phyloP scores from a whole-genome alignment of 192 early-diverging fungal species.

The Podila verticillata region DNA sequence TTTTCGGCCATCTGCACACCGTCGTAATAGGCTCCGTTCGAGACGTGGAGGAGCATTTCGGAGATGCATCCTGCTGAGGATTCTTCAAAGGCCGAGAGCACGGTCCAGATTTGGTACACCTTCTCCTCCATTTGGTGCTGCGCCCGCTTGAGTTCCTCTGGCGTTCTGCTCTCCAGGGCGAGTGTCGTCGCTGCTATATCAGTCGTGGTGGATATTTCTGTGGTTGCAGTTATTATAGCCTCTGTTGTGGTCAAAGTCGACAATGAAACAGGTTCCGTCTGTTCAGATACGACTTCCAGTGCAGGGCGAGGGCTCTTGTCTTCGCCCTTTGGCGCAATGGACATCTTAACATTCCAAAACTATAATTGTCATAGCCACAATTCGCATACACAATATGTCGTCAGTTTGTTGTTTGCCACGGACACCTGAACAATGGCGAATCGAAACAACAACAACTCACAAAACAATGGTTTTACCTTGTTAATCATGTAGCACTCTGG shows the following conservation, averaged over 20 bases:
- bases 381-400: not conserved
- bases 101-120: slow-evolving; percentile 88
- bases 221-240: not conserved
- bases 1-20: slow-evolving; percentile 84
- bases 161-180: slow-evolving; percentile 25
- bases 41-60: slow-evolving; percentile 92
- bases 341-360: slow-evolving; percentile 73
- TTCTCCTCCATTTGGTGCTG: slow-evolving; percentile 86
- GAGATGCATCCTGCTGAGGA: slow-evolving; percentile 96
- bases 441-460: not conserved
- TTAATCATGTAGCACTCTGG: slow-evolving; percentile 99
- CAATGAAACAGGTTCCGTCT: not conserved
- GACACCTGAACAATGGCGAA: too few relatives aligned
- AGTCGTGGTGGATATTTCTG: not conserved
- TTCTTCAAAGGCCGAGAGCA: slow-evolving; percentile 96
- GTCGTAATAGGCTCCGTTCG: slow-evolving; percentile 83
- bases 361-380: slow-evolving; percentile 18
- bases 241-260: not conserved
- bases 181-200: not conserved
- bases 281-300: not conserved
- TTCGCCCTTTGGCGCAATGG: slow-evolving; percentile 16
- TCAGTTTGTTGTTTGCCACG: not conserved
- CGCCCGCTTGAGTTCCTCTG: slow-evolving; percentile 61
- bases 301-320: not conserved
- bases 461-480: slow-evolving; percentile 68